Conservation (phyloP, 2,329 filamentous ascomycete genomes). For the Ceratocystis cubensis region DNA sequence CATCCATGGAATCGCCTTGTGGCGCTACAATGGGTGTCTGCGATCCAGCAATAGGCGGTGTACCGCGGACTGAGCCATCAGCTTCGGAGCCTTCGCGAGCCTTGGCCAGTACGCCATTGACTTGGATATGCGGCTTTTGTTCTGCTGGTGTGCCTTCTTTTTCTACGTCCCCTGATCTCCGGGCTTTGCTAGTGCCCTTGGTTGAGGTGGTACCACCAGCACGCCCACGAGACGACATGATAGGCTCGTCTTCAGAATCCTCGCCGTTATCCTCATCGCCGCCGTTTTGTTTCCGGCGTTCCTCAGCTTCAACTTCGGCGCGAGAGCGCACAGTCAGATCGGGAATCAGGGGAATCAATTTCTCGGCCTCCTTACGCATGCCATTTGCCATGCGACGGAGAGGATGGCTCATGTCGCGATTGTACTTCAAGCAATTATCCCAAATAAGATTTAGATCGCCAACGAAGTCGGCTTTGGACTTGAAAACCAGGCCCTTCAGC, state of each 20-base stretch:
- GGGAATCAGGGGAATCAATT: slow-evolving; percentile 86
- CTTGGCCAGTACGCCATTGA: slow-evolving; percentile 50
- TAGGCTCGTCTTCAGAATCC: slow-evolving; percentile 92
- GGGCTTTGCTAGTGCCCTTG: slow-evolving; percentile 59
- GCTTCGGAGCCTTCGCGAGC: slow-evolving; percentile 67
- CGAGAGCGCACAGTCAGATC: slow-evolving; percentile 82
- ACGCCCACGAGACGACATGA: slow-evolving; percentile 91
- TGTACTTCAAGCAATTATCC: slow-evolving; percentile 94
- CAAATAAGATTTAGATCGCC: slow-evolving; percentile 89
- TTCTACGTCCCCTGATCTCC: slow-evolving; percentile 50
- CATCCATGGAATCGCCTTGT: slow-evolving; percentile 74
- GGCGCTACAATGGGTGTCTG: slow-evolving; percentile 66
- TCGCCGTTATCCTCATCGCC: slow-evolving; percentile 71
- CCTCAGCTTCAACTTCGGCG: slow-evolving; percentile 84
- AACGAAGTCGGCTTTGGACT: slow-evolving; percentile 89
- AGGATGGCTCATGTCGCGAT: slow-evolving; percentile 76
- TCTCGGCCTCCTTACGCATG: slow-evolving; percentile 96
- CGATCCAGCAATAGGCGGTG: slow-evolving; percentile 62
- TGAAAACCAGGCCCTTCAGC: slow-evolving; percentile 65
- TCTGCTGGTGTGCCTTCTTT: slow-evolving; percentile 73
- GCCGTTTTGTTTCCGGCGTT: slow-evolving; percentile 73
- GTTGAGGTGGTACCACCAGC: slow-evolving; percentile 54
- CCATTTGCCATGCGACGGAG: slow-evolving; percentile 85
- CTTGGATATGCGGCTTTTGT: slow-evolving; percentile 57
- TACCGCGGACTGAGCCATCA: slow-evolving; percentile 62